phyloP scores from a whole-genome alignment of 2,329 filamentous ascomycete species.

The Aspergillus costaricaensis region DNA sequence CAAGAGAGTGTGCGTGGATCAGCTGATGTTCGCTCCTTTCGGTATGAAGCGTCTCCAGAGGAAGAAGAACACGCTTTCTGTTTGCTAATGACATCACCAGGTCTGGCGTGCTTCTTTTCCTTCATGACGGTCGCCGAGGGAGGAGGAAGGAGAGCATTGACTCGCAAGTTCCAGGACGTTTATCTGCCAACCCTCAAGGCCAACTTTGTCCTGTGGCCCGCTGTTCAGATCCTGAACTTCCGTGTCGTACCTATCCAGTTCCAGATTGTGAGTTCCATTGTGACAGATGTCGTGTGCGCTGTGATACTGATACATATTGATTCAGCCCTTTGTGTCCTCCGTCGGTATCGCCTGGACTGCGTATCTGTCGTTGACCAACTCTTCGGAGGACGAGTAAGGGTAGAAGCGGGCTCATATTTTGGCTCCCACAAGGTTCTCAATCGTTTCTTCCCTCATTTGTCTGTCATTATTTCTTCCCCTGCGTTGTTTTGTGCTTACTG shows the following conservation, averaged over 20 bases:
- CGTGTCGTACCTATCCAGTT: conserved; percentile 91
- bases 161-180: conserved; percentile 86
- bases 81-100: conserved; percentile 36
- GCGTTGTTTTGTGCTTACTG: conserved; percentile 12
- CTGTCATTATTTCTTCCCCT: conserved; percentile 5
- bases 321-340: conserved; percentile 89
- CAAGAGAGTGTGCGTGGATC: conserved; percentile 89
- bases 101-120: conserved; percentile 85
- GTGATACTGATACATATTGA: background rate
- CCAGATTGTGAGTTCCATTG: conserved; percentile 73
- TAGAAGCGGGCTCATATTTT: background rate
- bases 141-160: conserved; percentile 76
- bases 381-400: conserved; percentile 67
- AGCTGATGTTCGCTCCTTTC: conserved; percentile 88
- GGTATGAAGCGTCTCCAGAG: conserved; percentile 52
- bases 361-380: conserved; percentile 89
- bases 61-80: background rate
- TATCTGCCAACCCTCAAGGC: conserved; percentile 93
- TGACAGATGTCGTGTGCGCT: background rate
- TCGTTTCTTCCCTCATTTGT: conserved; percentile 9
- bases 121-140: conserved; percentile 97
- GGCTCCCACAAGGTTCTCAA: background rate
- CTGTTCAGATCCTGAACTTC: conserved; percentile 96
- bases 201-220: conserved; percentile 93
- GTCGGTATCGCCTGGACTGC: conserved; percentile 97